Evolutionary conservation across 306 rosid genomes (phyloP).

Genomic region (Vigna angularis): DNA sequence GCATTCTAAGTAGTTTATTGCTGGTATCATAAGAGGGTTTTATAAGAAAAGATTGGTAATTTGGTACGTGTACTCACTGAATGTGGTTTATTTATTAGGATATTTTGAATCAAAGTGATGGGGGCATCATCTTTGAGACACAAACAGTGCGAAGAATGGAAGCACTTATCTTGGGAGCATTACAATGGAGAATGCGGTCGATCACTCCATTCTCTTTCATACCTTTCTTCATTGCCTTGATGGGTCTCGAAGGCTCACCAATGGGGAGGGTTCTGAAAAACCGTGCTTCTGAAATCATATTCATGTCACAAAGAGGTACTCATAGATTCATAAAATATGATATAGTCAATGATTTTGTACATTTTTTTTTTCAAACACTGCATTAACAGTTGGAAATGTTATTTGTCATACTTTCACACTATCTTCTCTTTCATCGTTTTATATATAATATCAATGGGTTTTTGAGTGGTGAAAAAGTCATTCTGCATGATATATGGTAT

Average conservation of each 20-base stretch:
- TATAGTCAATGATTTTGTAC: not conserved
- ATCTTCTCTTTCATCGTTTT: not conserved
- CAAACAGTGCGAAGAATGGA: slow-evolving; percentile 79
- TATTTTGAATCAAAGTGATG: slow-evolving; percentile 52
- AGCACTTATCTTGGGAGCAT: slow-evolving; percentile 68
- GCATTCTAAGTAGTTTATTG: not conserved
- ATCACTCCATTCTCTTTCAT: slow-evolving; percentile 83
- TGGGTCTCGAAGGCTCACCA: slow-evolving; percentile 56
- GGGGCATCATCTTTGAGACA: slow-evolving; percentile 70
- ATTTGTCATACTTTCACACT: too few relatives aligned
- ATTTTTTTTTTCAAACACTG: not conserved
- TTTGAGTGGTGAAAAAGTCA: not conserved
- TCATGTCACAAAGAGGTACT: slow-evolving; percentile 73
- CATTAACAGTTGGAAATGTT: not conserved
- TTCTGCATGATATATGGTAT: not conserved
- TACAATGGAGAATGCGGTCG: slow-evolving; percentile 90
- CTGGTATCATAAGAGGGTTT: not conserved
- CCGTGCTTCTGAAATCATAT: slow-evolving; percentile 69
- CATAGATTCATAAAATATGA: not conserved
- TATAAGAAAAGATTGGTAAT: not conserved
- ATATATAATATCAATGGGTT: too few relatives aligned
- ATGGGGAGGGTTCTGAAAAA: slow-evolving; percentile 62
- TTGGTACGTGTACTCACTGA: slow-evolving; percentile 5
- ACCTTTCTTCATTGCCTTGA: slow-evolving; percentile 60
- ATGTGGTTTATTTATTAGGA: not conserved